phyloP scores from a whole-genome alignment of 768 basidiomycete genomes.

The Lactarius sanguifluus region DNA sequence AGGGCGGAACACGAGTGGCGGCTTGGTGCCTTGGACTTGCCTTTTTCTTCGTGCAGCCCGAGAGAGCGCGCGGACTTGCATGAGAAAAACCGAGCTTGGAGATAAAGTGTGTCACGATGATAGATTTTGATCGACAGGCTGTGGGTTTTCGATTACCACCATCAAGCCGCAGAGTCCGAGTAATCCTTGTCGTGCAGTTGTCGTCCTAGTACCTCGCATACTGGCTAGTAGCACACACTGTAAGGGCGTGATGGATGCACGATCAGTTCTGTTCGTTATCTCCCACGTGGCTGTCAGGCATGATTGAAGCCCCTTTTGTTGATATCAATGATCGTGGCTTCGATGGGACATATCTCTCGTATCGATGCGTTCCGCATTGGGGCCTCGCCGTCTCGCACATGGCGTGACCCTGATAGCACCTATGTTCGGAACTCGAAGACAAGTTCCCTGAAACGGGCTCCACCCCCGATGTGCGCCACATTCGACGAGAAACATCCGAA shows the following conservation, averaged over 20 bases:
- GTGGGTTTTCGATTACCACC: conserved; percentile 3
- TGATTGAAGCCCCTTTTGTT: conserved; percentile 14
- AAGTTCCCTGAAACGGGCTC: not conserved
- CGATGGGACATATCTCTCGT: conserved; percentile 3
- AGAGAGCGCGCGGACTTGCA: no score
- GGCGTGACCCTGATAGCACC: not conserved
- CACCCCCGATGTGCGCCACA: not conserved
- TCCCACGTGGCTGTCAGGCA: not conserved
- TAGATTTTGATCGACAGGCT: not conserved
- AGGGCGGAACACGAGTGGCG: not conserved
- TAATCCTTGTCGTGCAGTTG: conserved; percentile 15
- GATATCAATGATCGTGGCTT: not conserved
- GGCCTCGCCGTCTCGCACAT: not conserved
- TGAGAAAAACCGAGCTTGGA: not conserved
- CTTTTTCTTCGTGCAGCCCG: not conserved
- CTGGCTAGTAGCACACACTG: not conserved
- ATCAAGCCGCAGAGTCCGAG: not conserved
- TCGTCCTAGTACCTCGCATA: conserved; percentile 5
- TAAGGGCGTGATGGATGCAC: not conserved
- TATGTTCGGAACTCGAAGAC: not conserved
- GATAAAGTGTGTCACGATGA: not conserved
- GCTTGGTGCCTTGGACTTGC: conserved; percentile 5
- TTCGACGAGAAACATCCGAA: not conserved
- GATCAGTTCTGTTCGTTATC: not conserved
- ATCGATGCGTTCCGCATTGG: conserved; percentile 6